A percentile compares a stretch with the other conserved stretches of the same genome.
Conservation (phyloP, 2,329 filamentous ascomycete genomes). For the Aspergillus bombycis region DNA sequence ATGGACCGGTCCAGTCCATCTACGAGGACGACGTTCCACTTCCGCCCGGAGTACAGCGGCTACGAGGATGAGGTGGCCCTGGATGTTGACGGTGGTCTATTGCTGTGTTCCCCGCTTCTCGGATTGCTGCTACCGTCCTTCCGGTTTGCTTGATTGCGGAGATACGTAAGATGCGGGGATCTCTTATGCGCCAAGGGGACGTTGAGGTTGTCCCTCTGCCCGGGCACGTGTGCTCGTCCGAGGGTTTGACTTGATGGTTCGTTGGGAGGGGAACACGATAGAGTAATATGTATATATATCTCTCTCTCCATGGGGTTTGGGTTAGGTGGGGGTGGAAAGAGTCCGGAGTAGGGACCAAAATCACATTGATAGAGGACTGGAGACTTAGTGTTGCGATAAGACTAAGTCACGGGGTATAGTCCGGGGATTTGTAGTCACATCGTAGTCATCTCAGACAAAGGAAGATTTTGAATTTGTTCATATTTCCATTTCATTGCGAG, state of each 20-base stretch:
- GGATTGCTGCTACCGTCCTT: background rate
- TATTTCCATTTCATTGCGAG: constrained; percentile 47
- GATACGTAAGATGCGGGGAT: constrained; percentile 12
- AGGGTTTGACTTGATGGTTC: background rate
- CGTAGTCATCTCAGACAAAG: constrained; percentile 12
- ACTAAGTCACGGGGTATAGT: background rate
- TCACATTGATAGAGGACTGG: no score
- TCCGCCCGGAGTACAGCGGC: background rate
- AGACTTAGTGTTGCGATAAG: no score
- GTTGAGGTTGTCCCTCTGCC: background rate
- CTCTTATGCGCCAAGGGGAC: constrained; percentile 3
- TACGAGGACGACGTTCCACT: background rate
- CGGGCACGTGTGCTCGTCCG: background rate
- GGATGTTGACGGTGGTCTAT: background rate
- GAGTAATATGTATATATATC: background rate
- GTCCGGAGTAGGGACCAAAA: background rate
- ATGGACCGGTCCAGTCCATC: constrained; percentile 10
- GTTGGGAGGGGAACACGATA: background rate
- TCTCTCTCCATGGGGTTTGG: background rate
- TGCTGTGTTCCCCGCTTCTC: constrained; percentile 1
- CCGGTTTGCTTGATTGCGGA: constrained; percentile 7
- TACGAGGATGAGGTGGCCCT: background rate
- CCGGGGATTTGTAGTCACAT: background rate
- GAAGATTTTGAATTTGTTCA: constrained; percentile 37
- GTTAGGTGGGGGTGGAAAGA: background rate